Base-by-base conservation (phyloP, 2,329 filamentous ascomycete genomes). In the Pezicula radicicola region DNA sequence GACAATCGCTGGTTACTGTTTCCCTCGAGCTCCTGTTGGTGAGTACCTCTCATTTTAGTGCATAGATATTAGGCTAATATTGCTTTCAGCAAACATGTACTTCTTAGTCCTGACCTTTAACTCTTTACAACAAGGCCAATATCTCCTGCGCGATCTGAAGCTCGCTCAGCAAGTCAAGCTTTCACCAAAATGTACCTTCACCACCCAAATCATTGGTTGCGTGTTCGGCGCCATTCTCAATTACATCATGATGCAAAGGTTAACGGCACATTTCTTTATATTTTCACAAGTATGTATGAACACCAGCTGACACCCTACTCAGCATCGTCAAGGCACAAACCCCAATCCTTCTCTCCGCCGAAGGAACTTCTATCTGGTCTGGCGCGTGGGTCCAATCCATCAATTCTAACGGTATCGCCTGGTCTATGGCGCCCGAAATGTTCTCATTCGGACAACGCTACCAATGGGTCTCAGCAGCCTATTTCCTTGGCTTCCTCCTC, bases 171-270 rank as follows among this genome's bases (percentile, higher is more conserved):
- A 74, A 54, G 76, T 77, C 71, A 78, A 78, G 61, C 68, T 78
- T n/a, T 83, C 84, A 0, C 83, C 83, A 9, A 74, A 81, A 28
- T 84, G 81, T 21, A 84, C 87, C 74, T 88, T 88, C 68, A 74
- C 80, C 68, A 74, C 77, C 8, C 75, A 76, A 51, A 66, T 75
- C 9, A 46, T 66, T 5, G 74, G 73, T 5, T 71, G 66, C 15
- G 37, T 71, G 8, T 59, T 75, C 35, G 73, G 73, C 1, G 71
- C 72, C 1, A 57, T 73, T 8, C 63, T 77, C 53, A 75, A 77
- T 58, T 77, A 70, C 53, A 60, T 73, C 35, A 72, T 76, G 65
- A 74, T 73, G 54, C 52, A 53, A 12, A 56, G 67, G 37, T 40
- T 16, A 40, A 6, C 37, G 3, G 19, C 9, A 3, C 37, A 40